Evolutionary conservation across 768 basidiomycete genomes (phyloP), one percentile per base, ranked within the genome.

Genomic region (Auricularia auricula-judae): DNA sequence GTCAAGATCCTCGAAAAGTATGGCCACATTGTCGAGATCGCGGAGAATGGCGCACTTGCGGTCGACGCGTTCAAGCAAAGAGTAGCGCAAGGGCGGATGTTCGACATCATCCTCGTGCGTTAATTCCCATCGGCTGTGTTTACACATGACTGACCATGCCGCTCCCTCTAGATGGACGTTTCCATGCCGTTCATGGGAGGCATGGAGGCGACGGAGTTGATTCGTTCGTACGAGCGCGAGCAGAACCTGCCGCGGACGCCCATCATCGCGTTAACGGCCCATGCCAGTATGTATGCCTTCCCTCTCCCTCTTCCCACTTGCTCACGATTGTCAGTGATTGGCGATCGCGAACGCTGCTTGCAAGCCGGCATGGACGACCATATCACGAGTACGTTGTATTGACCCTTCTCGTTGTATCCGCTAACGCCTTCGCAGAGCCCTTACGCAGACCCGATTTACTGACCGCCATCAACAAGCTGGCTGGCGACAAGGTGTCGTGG

Each of bases 181-280:
- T 97, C 94, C 11, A 95, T 96, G 93, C 93, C 94, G 4, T 88
- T 95, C 76, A 98, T 98, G 93, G 94, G 95, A 61, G 95, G 96
- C 67, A 93, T 96, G 87, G 95, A 99, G 75, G 93, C 96, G 1
- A 99, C 97, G 0, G 88, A 93, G 68, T 79, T 92, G 65, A 97
- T 98, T 66, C 85, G 96, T 62, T 82, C 84, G 43, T 92, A 86
- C 71, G 96, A 98, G 77, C 77, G 81, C 72, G 81, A 86, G 67
- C 85, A 85, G 67, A 81, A 84, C 7, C 77, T 93, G 36, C 72
- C 84, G 16, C 82, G 86, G 2, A 92, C 86, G 4, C 96, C 97
- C 0, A 98, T 99, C 69, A 93, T 98, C 70, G 97, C 97, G 1
- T 79, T 99, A 47, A 98, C 97, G 1, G 96, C 96, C 2, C 96